Evolutionary conservation across 1,139 yeast genomes (phyloP).

Genomic region (Meyerozyma elateridarum): DNA sequence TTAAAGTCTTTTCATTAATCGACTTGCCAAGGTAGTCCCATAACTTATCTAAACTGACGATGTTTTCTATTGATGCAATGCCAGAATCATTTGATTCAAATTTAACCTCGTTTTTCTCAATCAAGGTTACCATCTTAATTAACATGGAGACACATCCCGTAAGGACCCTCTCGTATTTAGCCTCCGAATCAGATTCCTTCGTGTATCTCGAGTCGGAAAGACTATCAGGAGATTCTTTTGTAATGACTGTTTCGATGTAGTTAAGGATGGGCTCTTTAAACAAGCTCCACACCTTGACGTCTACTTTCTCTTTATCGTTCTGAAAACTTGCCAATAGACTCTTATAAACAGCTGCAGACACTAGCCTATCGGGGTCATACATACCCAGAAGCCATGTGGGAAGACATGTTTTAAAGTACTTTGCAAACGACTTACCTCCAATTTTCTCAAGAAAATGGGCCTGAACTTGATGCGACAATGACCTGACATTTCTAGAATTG

Average conservation of each 20-base stretch:
- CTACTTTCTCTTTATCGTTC: conserved; percentile 50
- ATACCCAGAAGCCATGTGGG: conserved; percentile 72
- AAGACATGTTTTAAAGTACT: conserved; percentile 63
- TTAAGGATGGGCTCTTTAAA: conserved; percentile 55
- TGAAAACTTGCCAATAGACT: conserved; percentile 54
- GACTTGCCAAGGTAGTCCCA: conserved; percentile 38
- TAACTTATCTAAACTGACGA: conserved; percentile 35
- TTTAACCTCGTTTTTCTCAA: conserved; percentile 9
- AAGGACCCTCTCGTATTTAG: conserved; percentile 62
- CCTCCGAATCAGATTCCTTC: conserved; percentile 58
- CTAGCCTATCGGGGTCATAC: conserved; percentile 64
- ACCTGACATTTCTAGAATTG: conserved; percentile 60
- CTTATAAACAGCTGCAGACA: conserved; percentile 45
- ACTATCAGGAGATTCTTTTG: conserved; percentile 55
- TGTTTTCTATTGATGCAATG: conserved; percentile 20
- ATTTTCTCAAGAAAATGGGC: conserved; percentile 42
- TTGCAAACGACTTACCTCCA: conserved; percentile 57
- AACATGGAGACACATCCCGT: conserved; percentile 50
- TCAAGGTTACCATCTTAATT: conserved; percentile 29
- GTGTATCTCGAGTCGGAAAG: conserved; percentile 74
- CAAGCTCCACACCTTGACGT: conserved; percentile 50
- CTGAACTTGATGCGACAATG: conserved; percentile 60
- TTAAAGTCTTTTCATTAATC: conserved; percentile 23
- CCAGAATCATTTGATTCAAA: conserved; percentile 15
- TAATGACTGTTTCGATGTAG: conserved; percentile 47